These are phyloP conservation scores for Heimioporus sp. DNA, from an alignment of 768 basidiomycete species.

Conservation along the genomic window DNA sequence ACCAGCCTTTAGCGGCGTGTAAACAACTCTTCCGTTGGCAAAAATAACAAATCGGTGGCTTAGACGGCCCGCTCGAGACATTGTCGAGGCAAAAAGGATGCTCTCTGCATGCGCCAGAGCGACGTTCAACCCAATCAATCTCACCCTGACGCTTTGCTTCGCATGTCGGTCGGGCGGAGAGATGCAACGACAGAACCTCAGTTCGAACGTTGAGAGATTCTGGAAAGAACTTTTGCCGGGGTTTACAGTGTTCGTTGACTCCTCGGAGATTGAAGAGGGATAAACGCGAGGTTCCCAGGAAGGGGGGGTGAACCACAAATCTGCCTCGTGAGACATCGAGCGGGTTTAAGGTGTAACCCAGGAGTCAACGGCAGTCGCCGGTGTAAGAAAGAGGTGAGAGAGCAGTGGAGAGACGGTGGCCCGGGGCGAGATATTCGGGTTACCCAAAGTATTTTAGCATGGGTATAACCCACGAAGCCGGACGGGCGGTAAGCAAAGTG, in stretches of 20 bases:
- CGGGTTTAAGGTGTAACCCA: slow-evolving; percentile 17
- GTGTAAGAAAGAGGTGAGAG: slow-evolving; percentile 1
- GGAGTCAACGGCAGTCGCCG: slow-evolving; percentile 16
- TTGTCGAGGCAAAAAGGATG: background rate
- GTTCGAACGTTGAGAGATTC: slow-evolving; percentile 10
- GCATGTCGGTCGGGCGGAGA: slow-evolving; percentile 1
- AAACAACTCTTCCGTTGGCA: background rate
- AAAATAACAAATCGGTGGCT: background rate
- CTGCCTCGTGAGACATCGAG: slow-evolving; percentile 19
- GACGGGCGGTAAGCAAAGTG: background rate
- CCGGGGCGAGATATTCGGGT: slow-evolving; percentile 1
- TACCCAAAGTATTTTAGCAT: slow-evolving; percentile 2
- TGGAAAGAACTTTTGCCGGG: slow-evolving; percentile 7
- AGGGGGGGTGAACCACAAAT: slow-evolving; percentile 15
- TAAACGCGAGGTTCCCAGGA: slow-evolving; percentile 9
- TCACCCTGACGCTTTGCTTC: slow-evolving; percentile 9
- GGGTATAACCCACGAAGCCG: background rate
- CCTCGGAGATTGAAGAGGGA: slow-evolving; percentile 26
- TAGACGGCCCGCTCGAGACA: background rate
- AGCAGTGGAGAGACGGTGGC: slow-evolving; percentile 4
- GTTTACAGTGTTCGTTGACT: slow-evolving; percentile 10
- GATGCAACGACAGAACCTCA: slow-evolving; percentile 6
- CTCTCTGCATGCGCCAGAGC: slow-evolving; percentile 3
- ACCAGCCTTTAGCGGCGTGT: slow-evolving; percentile 1
- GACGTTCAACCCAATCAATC: slow-evolving; percentile 14